A percentile compares a stretch with the other conserved stretches of the same genome.
phyloP scores from a whole-genome alignment of 345 rosid species.

The Populus simonii region DNA sequence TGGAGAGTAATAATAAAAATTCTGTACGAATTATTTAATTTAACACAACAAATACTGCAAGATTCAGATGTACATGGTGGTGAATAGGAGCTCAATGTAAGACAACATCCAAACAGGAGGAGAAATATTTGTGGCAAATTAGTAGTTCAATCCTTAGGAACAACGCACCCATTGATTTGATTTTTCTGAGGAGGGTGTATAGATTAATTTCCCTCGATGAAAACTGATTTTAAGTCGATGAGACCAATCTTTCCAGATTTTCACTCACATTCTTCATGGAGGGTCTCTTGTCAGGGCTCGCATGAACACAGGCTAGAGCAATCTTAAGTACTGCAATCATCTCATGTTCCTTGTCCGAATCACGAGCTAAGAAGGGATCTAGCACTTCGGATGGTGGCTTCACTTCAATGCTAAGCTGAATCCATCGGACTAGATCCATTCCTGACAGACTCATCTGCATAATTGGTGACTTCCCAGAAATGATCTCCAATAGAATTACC shows the following conservation, averaged over 20 bases:
- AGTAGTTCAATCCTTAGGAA: background rate
- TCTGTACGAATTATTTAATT: background rate
- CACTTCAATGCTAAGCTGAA: conserved; percentile 24
- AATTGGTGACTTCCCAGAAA: conserved; percentile 24
- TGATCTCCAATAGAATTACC: conserved; percentile 21
- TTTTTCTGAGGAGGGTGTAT: background rate
- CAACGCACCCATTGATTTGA: background rate
- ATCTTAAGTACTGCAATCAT: conserved; percentile 21
- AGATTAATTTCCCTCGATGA: background rate
- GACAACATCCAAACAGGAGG: background rate
- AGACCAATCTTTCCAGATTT: conserved; percentile 15
- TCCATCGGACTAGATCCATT: conserved; percentile 24
- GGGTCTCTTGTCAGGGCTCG: conserved; percentile 28
- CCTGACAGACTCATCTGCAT: conserved; percentile 16
- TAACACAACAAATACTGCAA: background rate
- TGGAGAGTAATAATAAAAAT: background rate
- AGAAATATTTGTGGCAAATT: background rate
- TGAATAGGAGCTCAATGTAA: background rate
- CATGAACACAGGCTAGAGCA: conserved; percentile 26
- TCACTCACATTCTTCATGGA: conserved; percentile 24
- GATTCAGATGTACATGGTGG: background rate
- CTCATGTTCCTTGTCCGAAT: conserved; percentile 12
- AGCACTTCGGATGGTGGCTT: conserved; percentile 20
- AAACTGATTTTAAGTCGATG: background rate
- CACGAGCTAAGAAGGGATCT: conserved; percentile 25